Base-by-base conservation (phyloP, 352 stramenopile species). In the Globisporangium splendens region DNA sequence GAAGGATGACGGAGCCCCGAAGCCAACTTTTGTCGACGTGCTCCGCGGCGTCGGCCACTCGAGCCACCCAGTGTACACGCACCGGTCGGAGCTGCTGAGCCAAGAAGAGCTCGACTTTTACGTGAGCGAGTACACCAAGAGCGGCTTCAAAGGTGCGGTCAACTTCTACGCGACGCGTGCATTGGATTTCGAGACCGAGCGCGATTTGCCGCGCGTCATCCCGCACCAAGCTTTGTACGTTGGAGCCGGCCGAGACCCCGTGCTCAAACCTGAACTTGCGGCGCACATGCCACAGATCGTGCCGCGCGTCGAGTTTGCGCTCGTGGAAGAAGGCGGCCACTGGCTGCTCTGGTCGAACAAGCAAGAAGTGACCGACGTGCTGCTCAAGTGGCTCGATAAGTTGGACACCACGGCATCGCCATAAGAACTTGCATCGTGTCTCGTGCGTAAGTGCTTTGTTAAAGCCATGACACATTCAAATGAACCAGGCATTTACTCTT, bases 61-160 rank as follows among this genome's bases (percentile, higher is more conserved):
- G 18, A 56, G 69, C 24, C 61, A 81, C 24, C 49, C 38, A 1
- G 46, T 78, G 13, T 85, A 72, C 62, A 71, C 62, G 8, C 54
- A 77, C 44, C 65, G 67, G 8, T 83, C 70, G 41, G 38, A 60
- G 12, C 7, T 87, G 49, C 44, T 87, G 15, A 70, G 63, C 3
- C 59, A 83, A 35, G 65, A 69, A 14, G 77, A 87, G 38, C 54
- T 84, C 17, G 35, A 81, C 11, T 81, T 78, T 49, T 84, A 84
- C 57, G 48, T 85, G 15, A 46, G 66, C 24, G 52, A 70, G 56
- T 82, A 75, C 68, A 57, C 61, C 5, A 31, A 65, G 47, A 75
- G 61, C 43, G 73, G 73, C 33, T 82, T 80, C 62, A 63, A 63
- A 38, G 65, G 61, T 24, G 44, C 60, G 4, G 68, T 66, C 39